These are phyloP conservation scores for Ophiostoma ips DNA, from an alignment of 2,329 filamentous ascomycete genomes.

Conservation along the genomic window DNA sequence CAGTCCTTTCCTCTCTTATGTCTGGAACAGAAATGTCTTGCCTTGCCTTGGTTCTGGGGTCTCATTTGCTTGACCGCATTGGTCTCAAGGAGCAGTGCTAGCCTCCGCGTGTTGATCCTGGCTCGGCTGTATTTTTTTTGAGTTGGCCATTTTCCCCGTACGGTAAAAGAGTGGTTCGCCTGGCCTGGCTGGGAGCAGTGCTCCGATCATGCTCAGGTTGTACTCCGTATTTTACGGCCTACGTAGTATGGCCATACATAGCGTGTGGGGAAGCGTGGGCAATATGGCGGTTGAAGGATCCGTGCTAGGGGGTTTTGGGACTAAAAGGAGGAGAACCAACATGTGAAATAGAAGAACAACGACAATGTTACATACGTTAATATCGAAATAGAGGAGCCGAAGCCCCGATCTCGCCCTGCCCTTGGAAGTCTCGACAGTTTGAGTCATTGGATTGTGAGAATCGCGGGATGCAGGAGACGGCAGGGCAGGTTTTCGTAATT, in stretches of 20 bases:
- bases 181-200: not conserved
- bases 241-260: not conserved
- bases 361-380: not conserved
- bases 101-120: not conserved
- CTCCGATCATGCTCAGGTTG: not conserved
- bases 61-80: not conserved
- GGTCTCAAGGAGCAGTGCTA: not conserved
- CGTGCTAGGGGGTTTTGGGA: no score
- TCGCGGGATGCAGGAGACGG: no score
- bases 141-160: no score
- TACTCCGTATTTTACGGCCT: not conserved
- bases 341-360: not conserved
- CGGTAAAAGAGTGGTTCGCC: no score
- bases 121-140: not conserved
- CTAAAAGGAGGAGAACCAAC: not conserved
- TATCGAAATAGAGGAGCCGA: not conserved
- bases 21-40: not conserved
- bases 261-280: conserved; percentile 5
- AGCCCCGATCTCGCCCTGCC: conserved; percentile 6
- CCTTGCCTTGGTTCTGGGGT: no score
- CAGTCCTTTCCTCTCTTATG: no score
- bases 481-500: no score
- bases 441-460: not conserved
- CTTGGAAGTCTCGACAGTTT: not conserved
- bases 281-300: not conserved